A percentile compares a stretch with the other conserved stretches of the same genome.
Conservation (phyloP, 2,329 filamentous ascomycete species). For the Neoarthrinium moseri region DNA sequence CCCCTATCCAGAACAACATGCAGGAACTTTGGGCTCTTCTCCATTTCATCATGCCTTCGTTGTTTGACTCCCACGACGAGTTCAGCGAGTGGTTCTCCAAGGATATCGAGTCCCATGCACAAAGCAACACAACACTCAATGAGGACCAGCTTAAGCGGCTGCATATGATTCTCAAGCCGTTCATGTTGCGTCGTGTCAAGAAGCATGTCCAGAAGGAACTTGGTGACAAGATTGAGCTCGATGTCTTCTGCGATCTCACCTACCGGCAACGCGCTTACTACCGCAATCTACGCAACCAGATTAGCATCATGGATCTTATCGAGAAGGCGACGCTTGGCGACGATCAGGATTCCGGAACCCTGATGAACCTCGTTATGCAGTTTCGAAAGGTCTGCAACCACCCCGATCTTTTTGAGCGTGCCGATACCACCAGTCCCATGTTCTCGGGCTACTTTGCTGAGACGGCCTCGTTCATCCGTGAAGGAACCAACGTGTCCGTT, state of each 20-base stretch:
- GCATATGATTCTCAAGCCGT: conserved; percentile 98
- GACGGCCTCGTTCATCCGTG: conserved; percentile 90
- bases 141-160: conserved; percentile 95
- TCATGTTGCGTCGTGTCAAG: conserved; percentile 99
- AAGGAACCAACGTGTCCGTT: conserved; percentile 76
- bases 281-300: conserved; percentile 88
- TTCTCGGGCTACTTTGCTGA: conserved; percentile 87
- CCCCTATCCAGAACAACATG: conserved; percentile 99
- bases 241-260: conserved; percentile 94
- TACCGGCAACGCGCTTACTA: conserved; percentile 96
- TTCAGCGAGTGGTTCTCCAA: conserved; percentile 95
- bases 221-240: conserved; percentile 96
- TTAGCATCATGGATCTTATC: conserved; percentile 97
- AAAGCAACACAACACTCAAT: conserved; percentile 99
- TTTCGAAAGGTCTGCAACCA: conserved; percentile 99
- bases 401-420: conserved; percentile 92
- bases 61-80: conserved; percentile 92
- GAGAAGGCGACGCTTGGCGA: conserved; percentile 95
- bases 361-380: conserved; percentile 99
- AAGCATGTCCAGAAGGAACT: conserved; percentile 99
- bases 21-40: conserved; percentile 96
- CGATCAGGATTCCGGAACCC: conserved; percentile 88
- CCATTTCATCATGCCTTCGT: conserved; percentile 99
- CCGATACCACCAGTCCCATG: conserved; percentile 85
- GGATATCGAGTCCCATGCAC: conserved; percentile 95